Evolutionary conservation across 352 stramenopile genomes (phyloP).

Genomic region (Aphanomyces cochlioides): DNA sequence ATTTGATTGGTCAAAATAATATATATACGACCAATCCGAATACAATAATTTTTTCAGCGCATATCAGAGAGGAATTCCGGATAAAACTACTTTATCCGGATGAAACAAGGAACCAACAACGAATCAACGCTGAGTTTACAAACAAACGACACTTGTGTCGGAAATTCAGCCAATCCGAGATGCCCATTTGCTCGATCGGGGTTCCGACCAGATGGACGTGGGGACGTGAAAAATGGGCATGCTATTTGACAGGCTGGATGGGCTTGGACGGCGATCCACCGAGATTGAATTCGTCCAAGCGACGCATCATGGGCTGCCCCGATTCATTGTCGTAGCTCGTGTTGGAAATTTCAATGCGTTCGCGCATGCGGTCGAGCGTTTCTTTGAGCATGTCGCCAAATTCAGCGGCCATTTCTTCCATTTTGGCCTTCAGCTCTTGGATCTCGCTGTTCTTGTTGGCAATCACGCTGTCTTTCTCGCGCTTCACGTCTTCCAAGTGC

Average conservation of each 20-base stretch:
- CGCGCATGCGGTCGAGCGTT: slow-evolving; percentile 92
- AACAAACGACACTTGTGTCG: no score
- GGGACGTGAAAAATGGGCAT: neutral
- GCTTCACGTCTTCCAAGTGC: slow-evolving; percentile 85
- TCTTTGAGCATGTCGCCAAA: slow-evolving; percentile 94
- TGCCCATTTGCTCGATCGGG: neutral
- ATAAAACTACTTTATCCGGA: no score
- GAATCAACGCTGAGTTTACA: no score
- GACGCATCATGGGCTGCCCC: slow-evolving; percentile 70
- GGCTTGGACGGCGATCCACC: slow-evolving; percentile 47
- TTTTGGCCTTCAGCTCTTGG: slow-evolving; percentile 88
- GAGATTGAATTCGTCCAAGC: slow-evolving; percentile 84
- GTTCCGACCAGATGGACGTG: neutral
- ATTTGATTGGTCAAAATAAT: neutral
- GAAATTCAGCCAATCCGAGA: neutral
- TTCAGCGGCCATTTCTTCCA: slow-evolving; percentile 93
- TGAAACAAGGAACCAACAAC: no score
- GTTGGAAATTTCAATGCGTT: slow-evolving; percentile 91
- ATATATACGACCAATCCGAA: neutral
- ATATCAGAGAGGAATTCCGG: no score
- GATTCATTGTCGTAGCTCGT: slow-evolving; percentile 83
- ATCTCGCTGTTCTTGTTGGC: slow-evolving; percentile 87
- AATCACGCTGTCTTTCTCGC: slow-evolving; percentile 89
- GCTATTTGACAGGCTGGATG: slow-evolving; percentile 10
- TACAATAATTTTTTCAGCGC: no score